Conservation (phyloP, 2,329 filamentous ascomycete species). For the Pseudogymnoascus sp. region DNA sequence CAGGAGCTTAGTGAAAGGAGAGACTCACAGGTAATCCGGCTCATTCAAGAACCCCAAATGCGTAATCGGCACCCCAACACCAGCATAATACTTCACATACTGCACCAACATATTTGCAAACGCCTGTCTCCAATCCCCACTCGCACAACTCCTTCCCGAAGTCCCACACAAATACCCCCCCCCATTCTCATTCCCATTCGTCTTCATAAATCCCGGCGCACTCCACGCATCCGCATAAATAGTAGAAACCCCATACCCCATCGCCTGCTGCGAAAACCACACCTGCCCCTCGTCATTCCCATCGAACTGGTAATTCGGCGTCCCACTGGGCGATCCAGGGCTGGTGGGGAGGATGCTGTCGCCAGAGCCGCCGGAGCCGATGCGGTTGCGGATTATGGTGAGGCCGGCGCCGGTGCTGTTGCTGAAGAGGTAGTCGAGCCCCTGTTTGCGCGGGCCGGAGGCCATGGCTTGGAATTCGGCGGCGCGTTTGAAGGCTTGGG, state of each 20-base stretch:
- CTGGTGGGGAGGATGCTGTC: conserved; percentile 36
- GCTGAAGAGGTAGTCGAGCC: conserved; percentile 39
- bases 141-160: conserved; percentile 31
- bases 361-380: conserved; percentile 33
- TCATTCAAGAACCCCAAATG: conserved; percentile 38
- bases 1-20: too few relatives aligned
- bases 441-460: conserved; percentile 26
- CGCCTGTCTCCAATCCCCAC: conserved; percentile 39
- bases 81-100: conserved; percentile 36
- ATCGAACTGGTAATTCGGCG: conserved; percentile 38
- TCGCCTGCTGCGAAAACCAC: conserved; percentile 41
- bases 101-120: conserved; percentile 41
- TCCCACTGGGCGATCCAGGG: conserved; percentile 34
- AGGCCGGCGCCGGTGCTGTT: conserved; percentile 38
- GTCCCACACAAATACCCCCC: conserved; percentile 40
- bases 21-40: conserved; percentile 29
- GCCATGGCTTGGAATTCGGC: conserved; percentile 32
- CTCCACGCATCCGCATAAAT: conserved; percentile 43
- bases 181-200: conserved; percentile 34
- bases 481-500: conserved; percentile 39
- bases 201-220: conserved; percentile 44
- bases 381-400: conserved; percentile 41
- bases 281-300: conserved; percentile 41
- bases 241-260: conserved; percentile 33
- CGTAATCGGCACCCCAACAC: conserved; percentile 32